phyloP scores from a whole-genome alignment of 2,329 filamentous ascomycete genomes.

The Hyphodiscus sp. region DNA sequence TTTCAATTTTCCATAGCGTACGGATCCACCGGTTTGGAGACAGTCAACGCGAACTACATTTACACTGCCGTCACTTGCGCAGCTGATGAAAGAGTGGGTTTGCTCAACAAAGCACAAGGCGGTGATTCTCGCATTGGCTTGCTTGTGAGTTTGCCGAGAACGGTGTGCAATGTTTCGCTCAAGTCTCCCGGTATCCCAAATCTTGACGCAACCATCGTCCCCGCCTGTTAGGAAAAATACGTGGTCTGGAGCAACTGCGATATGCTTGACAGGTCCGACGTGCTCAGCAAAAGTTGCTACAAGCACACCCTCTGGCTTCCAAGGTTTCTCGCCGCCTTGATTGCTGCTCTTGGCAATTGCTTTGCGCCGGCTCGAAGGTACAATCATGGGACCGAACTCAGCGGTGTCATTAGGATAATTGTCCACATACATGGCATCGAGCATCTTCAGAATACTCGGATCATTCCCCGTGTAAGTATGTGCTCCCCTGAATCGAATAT shows the following conservation, averaged over 20 bases:
- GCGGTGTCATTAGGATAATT: conserved; percentile 60
- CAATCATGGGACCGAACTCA: conserved; percentile 75
- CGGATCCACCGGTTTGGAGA: conserved; percentile 47
- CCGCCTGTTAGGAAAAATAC: conserved; percentile 91
- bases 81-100: conserved; percentile 89
- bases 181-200: conserved; percentile 87
- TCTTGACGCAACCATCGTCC: conserved; percentile 81
- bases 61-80: conserved; percentile 82
- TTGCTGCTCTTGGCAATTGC: conserved; percentile 32
- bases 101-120: conserved; percentile 88
- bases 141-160: conserved; percentile 77
- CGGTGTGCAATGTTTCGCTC: conserved; percentile 88
- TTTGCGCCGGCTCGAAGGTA: conserved; percentile 55
- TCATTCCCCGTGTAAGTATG: conserved; percentile 84
- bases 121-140: conserved; percentile 65
- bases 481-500: conserved; percentile 49
- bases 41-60: conserved; percentile 73
- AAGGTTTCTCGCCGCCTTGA: conserved; percentile 47
- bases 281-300: conserved; percentile 90
- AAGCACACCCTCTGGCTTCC: conserved; percentile 78
- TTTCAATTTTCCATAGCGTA: conserved; percentile 72
- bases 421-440: conserved; percentile 79
- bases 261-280: conserved; percentile 70
- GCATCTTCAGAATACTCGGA: conserved; percentile 59
- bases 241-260: conserved; percentile 82